Evolutionary conservation across 768 basidiomycete species (phyloP), one percentile per base, ranked within the genome.

Genomic region (Hericium coralloides): DNA sequence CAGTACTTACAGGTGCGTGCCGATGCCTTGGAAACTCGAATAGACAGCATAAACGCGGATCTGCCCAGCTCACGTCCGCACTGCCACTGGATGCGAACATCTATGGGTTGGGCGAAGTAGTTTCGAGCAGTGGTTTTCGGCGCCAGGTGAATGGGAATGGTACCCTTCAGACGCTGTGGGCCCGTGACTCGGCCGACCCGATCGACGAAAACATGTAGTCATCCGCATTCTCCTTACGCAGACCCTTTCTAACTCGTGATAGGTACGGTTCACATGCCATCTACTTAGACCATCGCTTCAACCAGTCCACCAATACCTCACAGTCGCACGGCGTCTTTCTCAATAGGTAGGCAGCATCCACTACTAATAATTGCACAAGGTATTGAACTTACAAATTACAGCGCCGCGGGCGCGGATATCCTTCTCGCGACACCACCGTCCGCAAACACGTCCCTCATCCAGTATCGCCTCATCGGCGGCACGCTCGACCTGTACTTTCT

Each of bases 401-500:
- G 84, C 65, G 74, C 87, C 17, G 77, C 84, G 26, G 88, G 86
- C 3, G 79, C 84, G 23, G 89, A 92, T 64, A 80, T 87, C 59
- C 69, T 89, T 41, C 76, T 91, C 51, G 72, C 78, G 59, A 85
- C 80, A 5, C 89, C 82, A 31, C 75, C 74, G 7, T 68, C 63
- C 23, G 78, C 83, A 0, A 69, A 72, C n/a, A 72, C 74, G 12
- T 87, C 85, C 1, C 70, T 87, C 3, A 74, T 92, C 22, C 76
- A 92, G 62, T 92, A 91, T 65, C 76, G 89, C 49, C 72, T 83
- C 66, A 71, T 92, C 49, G 89, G 89, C 5, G 89, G 89, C 17
- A 83, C 82, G 0, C 70, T 91, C 36, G 85, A 90, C 69, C 82
- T 91, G 60, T 90, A 89, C 73, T 89, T 87, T 71, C 78, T 90